Evolutionary conservation across 805 yeast genomes (phyloP).

Genomic region (Metschnikowia lunata): DNA sequence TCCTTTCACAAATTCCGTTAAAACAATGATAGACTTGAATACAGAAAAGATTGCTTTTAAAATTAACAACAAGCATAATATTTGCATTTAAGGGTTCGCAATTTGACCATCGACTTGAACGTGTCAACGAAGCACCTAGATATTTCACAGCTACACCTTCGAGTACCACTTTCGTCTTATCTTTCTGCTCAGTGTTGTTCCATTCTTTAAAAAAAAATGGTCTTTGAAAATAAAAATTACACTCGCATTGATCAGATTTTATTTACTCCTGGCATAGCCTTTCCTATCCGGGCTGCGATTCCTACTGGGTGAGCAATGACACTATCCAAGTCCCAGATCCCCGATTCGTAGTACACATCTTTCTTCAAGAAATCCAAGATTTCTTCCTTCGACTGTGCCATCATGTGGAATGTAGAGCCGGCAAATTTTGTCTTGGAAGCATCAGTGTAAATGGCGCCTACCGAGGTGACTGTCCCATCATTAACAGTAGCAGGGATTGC

Average conservation of each 20-base stretch:
- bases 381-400: conserved; percentile 63
- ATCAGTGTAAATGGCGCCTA: conserved; percentile 48
- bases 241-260: conserved; percentile 6
- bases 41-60: too few relatives aligned
- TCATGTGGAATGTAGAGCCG: conserved; percentile 62
- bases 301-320: conserved; percentile 54
- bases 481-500: conserved; percentile 41
- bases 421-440: conserved; percentile 50
- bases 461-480: conserved; percentile 40
- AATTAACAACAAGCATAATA: too few relatives aligned
- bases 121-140: too few relatives aligned
- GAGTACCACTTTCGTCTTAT: too few relatives aligned
- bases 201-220: too few relatives aligned
- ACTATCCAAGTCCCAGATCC: conserved; percentile 72
- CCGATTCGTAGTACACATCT: conserved; percentile 60
- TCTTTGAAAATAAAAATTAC: too few relatives aligned
- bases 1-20: too few relatives aligned
- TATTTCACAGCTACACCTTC: too few relatives aligned
- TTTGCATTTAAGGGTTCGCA: too few relatives aligned
- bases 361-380: conserved; percentile 57
- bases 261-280: conserved; percentile 29
- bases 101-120: too few relatives aligned
- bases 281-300: conserved; percentile 33
- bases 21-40: too few relatives aligned
- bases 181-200: too few relatives aligned